Base-by-base conservation (phyloP, 192 early-diverging fungal species). In the Mortierella alpina region DNA sequence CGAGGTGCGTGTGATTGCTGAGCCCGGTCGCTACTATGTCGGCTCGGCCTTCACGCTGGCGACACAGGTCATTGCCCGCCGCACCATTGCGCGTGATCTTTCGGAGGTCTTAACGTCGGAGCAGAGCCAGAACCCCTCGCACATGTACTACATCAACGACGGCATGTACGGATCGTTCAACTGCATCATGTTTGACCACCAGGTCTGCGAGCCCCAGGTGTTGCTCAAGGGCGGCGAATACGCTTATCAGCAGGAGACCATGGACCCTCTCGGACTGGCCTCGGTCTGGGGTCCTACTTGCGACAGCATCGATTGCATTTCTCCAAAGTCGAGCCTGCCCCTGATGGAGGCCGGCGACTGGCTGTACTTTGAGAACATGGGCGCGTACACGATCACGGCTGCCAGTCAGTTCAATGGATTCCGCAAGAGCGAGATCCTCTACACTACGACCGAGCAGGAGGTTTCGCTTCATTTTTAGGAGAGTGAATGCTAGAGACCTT, bases 121-220 rank as follows among this genome's bases (percentile, higher is more conserved):
- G n/a, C 22, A 45, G 14, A 20, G n/a, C 12, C 46, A 55, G 46
- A 49, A 59, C 40, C 51, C 70, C 6, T 46, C 70, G 45, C 77
- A 80, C 51, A 80, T 80, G 77, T 80, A 99, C 87, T 99, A 99
- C 86, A 92, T 99, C 83, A 99, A 99, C 82, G 98, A 99, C 77
- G 98, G 98, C 59, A 92, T 97, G 87, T 99, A 99, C 76, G 97
- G 95, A 58, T 91, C 91, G 82, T 98, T 99, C 90, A 99, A 99
- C 89, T 97, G 96, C 86, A 93, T 98, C 86, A 92, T 96, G 66
- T 99, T 97, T 86, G 98, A 99, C 86, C 97, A 99, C 84, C 92
- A 92, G 68, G 68, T 88, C 44, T 92, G 94, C 31, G 63, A 83
- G 47, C 92, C 97, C 39, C 75, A 91, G 39, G 89, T 95, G 48